Conservation (phyloP, 2,329 filamentous ascomycete species). For the Microsporum audouinii region DNA sequence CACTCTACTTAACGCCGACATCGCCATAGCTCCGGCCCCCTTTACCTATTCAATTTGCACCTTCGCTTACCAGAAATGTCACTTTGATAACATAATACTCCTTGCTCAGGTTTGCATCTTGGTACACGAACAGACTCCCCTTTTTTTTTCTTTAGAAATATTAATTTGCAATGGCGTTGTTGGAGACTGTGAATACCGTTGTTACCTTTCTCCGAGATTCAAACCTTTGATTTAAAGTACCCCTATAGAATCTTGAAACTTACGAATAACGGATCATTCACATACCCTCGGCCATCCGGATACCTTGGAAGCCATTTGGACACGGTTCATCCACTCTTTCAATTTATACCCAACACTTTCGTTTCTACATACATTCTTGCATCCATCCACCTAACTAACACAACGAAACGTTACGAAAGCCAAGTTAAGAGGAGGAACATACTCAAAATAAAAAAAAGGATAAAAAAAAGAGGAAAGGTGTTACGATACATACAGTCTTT, state of each 20-base stretch:
- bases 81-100: neutral
- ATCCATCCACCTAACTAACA: neutral
- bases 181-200: neutral
- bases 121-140: neutral
- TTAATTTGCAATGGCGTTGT: slow-evolving; percentile 1
- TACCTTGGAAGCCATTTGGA: neutral
- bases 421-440: neutral
- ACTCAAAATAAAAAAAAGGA: neutral
- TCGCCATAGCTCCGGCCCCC: neutral
- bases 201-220: slow-evolving; percentile 2
- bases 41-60: neutral
- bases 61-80: neutral
- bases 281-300: neutral
- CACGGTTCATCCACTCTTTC: neutral
- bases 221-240: neutral
- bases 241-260: neutral
- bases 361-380: slow-evolving; percentile 3
- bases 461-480: slow-evolving; percentile 1
- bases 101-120: neutral
- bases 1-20: neutral
- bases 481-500: slow-evolving; percentile 4
- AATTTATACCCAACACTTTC: neutral
- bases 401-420: neutral
- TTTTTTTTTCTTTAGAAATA: neutral
- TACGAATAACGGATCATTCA: neutral